Percentiles rank a stretch among this genome's conserved stretches.
These are phyloP conservation scores for Lipomyces yamadae DNA, from an alignment of 805 yeast genomes.

Conservation along the genomic window DNA sequence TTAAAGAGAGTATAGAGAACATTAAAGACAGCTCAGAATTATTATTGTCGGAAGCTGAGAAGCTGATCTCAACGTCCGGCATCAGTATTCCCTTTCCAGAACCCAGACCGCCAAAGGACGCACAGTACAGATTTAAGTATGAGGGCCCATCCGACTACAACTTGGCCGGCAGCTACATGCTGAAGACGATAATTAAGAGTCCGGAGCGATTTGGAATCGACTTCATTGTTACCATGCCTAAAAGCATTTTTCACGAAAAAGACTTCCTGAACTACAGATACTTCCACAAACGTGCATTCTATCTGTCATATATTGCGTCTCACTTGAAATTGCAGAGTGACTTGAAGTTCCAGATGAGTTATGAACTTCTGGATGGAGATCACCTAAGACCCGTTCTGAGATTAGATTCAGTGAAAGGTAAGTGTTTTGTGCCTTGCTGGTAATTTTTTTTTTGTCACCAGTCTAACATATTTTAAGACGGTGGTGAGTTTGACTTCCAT, in stretches of 20 bases:
- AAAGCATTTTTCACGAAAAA: slow-evolving; percentile 71
- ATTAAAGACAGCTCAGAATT: slow-evolving; percentile 54
- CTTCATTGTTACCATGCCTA: slow-evolving; percentile 81
- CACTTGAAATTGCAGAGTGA: slow-evolving; percentile 55
- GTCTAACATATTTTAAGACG: slow-evolving; percentile 3
- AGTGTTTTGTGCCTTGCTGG: neutral
- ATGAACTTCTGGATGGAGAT: slow-evolving; percentile 76
- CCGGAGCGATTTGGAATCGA: slow-evolving; percentile 75
- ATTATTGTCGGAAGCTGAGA: slow-evolving; percentile 57
- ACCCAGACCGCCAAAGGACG: slow-evolving; percentile 71
- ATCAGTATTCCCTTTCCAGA: slow-evolving; percentile 84
- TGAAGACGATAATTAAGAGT: slow-evolving; percentile 75
- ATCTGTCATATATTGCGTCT: slow-evolving; percentile 76
- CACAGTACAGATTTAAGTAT: slow-evolving; percentile 74
- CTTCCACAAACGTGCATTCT: slow-evolving; percentile 85
- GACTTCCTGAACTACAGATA: slow-evolving; percentile 91
- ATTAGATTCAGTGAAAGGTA: slow-evolving; percentile 53
- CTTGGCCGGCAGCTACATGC: slow-evolving; percentile 86
- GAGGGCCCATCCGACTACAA: slow-evolving; percentile 73
- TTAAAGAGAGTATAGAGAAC: slow-evolving; percentile 68
- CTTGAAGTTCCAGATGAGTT: slow-evolving; percentile 57
- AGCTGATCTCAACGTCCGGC: slow-evolving; percentile 55
- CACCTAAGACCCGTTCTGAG: slow-evolving; percentile 73
- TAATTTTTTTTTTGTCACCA: too few relatives aligned
- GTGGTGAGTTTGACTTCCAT: slow-evolving; percentile 55